Conservation (phyloP, 139 green algal species). For the Chlamydomonas sphaeroides region DNA sequence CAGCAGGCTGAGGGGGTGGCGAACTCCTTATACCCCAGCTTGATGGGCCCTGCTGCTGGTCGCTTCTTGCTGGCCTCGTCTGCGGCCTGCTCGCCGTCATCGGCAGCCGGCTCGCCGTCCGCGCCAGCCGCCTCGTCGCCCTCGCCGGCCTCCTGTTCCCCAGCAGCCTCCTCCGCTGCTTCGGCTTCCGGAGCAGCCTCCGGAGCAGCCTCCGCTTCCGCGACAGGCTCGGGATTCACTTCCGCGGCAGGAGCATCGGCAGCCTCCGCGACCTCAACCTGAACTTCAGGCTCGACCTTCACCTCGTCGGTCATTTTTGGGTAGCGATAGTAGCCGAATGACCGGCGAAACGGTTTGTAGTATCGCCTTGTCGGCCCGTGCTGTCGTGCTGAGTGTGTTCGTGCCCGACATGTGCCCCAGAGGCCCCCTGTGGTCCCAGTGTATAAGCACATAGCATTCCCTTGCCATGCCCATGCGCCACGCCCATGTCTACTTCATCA, state of each 20-base stretch:
- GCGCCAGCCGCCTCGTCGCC: neutral
- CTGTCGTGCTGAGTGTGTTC: no score
- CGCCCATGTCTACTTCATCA: no score
- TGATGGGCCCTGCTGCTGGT: slow-evolving; percentile 46
- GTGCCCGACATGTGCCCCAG: no score
- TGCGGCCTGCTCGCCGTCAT: neutral
- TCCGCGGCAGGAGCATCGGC: neutral
- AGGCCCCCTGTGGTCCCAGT: no score
- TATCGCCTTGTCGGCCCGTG: no score
- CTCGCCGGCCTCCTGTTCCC: neutral
- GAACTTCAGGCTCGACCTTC: neutral
- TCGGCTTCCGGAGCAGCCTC: neutral
- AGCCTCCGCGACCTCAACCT: neutral
- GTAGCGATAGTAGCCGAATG: no score
- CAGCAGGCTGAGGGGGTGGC: slow-evolving; percentile 29
- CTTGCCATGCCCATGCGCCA: no score
- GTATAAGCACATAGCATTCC: no score
- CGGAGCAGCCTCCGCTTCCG: neutral
- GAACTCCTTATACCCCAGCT: slow-evolving; percentile 72
- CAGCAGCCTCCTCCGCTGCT: neutral
- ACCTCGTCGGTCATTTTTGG: neutral
- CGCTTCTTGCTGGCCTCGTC: neutral
- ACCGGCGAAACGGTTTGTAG: no score
- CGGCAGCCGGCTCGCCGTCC: neutral
- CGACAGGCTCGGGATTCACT: neutral